Evolutionary conservation across 2,329 filamentous ascomycete species (phyloP).

Genomic region (Clonostachys solani): DNA sequence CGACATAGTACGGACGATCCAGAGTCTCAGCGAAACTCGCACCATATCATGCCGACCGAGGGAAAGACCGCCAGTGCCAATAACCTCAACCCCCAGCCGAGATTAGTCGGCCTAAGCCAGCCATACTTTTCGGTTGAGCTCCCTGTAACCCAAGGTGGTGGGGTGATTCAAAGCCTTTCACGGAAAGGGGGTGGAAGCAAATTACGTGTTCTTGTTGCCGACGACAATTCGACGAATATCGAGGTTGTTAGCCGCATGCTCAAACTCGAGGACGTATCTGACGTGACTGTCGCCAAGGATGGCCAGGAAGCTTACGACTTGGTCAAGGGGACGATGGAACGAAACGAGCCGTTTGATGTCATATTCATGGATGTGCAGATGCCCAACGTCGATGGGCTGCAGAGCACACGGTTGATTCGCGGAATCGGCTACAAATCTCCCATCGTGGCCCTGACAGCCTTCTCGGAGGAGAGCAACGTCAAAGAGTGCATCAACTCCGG

Average conservation of each 20-base stretch:
- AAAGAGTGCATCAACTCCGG: constrained; percentile 83
- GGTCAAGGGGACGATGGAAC: constrained; percentile 78
- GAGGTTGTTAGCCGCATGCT: constrained; percentile 58
- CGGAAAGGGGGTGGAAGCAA: constrained; percentile 56
- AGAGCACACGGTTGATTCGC: constrained; percentile 81
- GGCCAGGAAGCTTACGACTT: constrained; percentile 84
- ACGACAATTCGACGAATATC: constrained; percentile 58
- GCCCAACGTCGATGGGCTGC: constrained; percentile 87
- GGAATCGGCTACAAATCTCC: constrained; percentile 82
- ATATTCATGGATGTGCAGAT: constrained; percentile 98
- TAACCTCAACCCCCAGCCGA: constrained; percentile 64
- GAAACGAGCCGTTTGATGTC: constrained; percentile 69
- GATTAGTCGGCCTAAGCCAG: constrained; percentile 75
- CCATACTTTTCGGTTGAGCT: constrained; percentile 62
- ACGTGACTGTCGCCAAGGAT: constrained; percentile 83
- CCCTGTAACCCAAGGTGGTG: constrained; percentile 30
- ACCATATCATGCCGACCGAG: constrained; percentile 1
- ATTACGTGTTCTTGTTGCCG: constrained; percentile 80
- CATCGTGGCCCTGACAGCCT: constrained; percentile 87
- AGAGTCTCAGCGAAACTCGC: not conserved
- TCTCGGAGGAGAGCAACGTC: constrained; percentile 85
- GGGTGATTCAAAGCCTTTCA: constrained; percentile 63
- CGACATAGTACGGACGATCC: not conserved
- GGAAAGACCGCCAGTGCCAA: constrained; percentile 20
- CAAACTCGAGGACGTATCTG: constrained; percentile 76